Evolutionary conservation across 2,329 filamentous ascomycete genomes (phyloP), one percentile per base, ranked within the genome.

Genomic region (Remersonia thermophila): DNA sequence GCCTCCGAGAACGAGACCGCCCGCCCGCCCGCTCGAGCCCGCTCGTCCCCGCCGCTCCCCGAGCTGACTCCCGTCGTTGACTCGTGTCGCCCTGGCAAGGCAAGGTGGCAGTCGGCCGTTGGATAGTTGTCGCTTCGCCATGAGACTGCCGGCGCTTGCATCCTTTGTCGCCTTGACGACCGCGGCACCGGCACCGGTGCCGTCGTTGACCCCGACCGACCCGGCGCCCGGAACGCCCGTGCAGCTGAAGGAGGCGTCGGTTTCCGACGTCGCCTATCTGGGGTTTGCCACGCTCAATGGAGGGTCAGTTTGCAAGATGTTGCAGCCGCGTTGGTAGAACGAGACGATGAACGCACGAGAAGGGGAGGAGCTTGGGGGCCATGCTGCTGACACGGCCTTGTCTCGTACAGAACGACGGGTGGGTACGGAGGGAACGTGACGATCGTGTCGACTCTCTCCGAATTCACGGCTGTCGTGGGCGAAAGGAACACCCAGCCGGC

Each of bases 351-450:
- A n/a, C n/a, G n/a, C n/a, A n/a, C n/a, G n/a, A n/a, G n/a, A n/a
- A n/a, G n/a, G n/a, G n/a, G n/a, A n/a, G n/a, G n/a, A n/a, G n/a
- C n/a, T n/a, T n/a, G n/a, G n/a, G n/a, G n/a, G n/a, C n/a, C n/a
- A 31, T 2, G 2, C 30, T 29, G 28, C 25, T 37, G 25, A 39
- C 9, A n/a, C n/a, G n/a, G n/a, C n/a, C 5, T 13, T 16, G 14
- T 5, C 16, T 10, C 9, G 14, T 30, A 3, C 27, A 48, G 47
- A 1, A 74, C 70, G 3, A 73, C 62, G 4, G 71, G 71, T 36
- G 71, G 72, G 35, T 56, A 61, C 16, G 67, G 64, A n/a, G 71
- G 69, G 33, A 58, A 65, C 2, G 70, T 69, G 8, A 67, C 65
- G 20, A 73, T 69, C 8, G 71, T 75, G 36, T 64, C 64, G 14